These are phyloP conservation scores for Syzygium jambos DNA, from an alignment of 345 rosid genomes.

Conservation along the genomic window DNA sequence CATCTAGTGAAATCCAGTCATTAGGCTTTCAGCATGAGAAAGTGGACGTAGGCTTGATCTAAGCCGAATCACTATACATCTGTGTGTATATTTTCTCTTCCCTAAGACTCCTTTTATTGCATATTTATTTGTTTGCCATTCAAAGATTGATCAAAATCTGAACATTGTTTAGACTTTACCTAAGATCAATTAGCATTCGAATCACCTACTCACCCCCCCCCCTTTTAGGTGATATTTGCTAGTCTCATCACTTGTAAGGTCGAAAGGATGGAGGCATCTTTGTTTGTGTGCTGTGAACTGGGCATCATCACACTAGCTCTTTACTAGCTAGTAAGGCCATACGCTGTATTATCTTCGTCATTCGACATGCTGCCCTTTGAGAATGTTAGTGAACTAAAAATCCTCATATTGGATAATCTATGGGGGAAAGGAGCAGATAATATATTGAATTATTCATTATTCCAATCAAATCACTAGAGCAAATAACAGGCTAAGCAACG, in stretches of 20 bases:
- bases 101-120: no score
- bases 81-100: no score
- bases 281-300: not conserved
- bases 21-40: accelerated
- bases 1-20: no score
- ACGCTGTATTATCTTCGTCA: not conserved
- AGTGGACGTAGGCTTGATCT: no score
- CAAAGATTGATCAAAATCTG: no score
- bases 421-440: not conserved
- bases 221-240: no score
- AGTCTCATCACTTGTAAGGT: no score
- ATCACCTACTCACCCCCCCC: no score
- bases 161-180: no score
- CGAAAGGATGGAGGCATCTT: not conserved
- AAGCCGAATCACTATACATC: no score
- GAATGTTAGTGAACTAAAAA: not conserved
- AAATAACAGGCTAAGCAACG: not conserved
- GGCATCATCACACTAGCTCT: not conserved
- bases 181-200: no score
- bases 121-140: no score
- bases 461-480: not conserved
- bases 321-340: not conserved
- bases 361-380: not conserved
- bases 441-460: not conserved
- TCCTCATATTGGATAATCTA: not conserved